Percentiles rank a stretch among this genome's conserved stretches.
phyloP scores from a whole-genome alignment of 2,329 filamentous ascomycete genomes.

The Colletotrichum tamarilloi region DNA sequence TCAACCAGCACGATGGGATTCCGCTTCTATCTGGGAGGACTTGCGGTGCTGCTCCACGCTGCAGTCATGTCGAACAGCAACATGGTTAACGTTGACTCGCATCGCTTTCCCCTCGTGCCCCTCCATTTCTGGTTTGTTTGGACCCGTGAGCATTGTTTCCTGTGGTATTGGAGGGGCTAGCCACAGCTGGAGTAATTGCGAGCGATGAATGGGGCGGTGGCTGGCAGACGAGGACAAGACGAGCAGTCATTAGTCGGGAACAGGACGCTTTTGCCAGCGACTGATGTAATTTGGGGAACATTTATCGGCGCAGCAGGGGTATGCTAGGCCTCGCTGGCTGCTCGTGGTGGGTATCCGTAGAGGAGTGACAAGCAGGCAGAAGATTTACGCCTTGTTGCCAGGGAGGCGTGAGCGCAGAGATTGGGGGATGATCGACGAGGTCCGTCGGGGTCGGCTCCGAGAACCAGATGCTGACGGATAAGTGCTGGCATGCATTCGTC shows the following conservation, averaged over 20 bases:
- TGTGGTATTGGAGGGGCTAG: neutral
- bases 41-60: neutral
- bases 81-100: slow-evolving; percentile 10
- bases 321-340: slow-evolving; percentile 1
- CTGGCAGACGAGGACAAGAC: neutral
- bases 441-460: slow-evolving; percentile 31
- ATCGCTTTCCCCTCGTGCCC: slow-evolving; percentile 10
- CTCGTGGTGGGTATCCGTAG: neutral
- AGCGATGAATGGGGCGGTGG: neutral
- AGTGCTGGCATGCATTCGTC: neutral
- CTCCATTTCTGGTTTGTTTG: neutral
- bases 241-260: slow-evolving; percentile 18
- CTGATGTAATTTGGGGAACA: slow-evolving; percentile 15
- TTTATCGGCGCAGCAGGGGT: slow-evolving; percentile 19
- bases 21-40: neutral
- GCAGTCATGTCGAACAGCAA: slow-evolving; percentile 10
- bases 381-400: neutral
- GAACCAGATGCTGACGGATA: slow-evolving; percentile 16
- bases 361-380: neutral
- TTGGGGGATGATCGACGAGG: neutral
- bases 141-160: neutral
- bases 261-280: slow-evolving; percentile 13
- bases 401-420: slow-evolving; percentile 16
- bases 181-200: neutral
- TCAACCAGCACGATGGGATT: neutral